Conservation (phyloP, 352 stramenopile genomes). For the Phytophthora multivora region DNA sequence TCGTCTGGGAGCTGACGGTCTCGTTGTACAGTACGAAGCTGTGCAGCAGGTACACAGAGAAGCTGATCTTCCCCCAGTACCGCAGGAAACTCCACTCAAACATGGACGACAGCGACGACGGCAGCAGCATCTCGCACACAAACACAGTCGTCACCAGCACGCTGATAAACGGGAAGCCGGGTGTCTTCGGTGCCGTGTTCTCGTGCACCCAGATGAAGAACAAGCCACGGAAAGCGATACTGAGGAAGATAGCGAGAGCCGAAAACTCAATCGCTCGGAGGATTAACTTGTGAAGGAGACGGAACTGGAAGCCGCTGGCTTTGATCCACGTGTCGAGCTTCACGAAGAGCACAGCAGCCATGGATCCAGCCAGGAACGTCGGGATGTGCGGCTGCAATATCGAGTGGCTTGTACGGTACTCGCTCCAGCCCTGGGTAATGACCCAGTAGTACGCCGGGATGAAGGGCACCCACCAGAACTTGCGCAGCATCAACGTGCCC, state of each 20-base stretch:
- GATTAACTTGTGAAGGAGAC: constrained; percentile 15
- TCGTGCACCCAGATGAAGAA: constrained; percentile 53
- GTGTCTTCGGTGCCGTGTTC: constrained; percentile 23
- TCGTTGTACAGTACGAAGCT: constrained; percentile 40
- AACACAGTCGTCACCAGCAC: constrained; percentile 35
- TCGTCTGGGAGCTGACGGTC: constrained; percentile 27
- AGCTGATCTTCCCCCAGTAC: constrained; percentile 51
- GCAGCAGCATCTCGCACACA: constrained; percentile 45
- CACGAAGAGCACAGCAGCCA: constrained; percentile 43
- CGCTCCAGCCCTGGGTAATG: constrained; percentile 29
- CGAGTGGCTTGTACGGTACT: constrained; percentile 33
- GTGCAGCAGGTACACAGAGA: constrained; percentile 57
- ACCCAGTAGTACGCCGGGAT: constrained; percentile 38
- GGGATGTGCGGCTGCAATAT: constrained; percentile 30
- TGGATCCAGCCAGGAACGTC: constrained; percentile 48
- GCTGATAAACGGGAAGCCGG: constrained; percentile 41
- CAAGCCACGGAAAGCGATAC: constrained; percentile 35
- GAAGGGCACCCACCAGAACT: constrained; percentile 42
- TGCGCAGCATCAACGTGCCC: constrained; percentile 19
- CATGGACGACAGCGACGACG: constrained; percentile 34
- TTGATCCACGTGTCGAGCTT: constrained; percentile 36
- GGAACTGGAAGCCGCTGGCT: constrained; percentile 35
- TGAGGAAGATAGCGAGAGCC: constrained; percentile 33
- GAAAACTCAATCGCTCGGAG: constrained; percentile 29
- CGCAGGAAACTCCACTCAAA: constrained; percentile 52